A percentile compares a stretch with the other conserved stretches of the same genome.
These are phyloP conservation scores for Dactylellina haptotyla DNA, from an alignment of 2,329 filamentous ascomycete genomes.

Conservation along the genomic window DNA sequence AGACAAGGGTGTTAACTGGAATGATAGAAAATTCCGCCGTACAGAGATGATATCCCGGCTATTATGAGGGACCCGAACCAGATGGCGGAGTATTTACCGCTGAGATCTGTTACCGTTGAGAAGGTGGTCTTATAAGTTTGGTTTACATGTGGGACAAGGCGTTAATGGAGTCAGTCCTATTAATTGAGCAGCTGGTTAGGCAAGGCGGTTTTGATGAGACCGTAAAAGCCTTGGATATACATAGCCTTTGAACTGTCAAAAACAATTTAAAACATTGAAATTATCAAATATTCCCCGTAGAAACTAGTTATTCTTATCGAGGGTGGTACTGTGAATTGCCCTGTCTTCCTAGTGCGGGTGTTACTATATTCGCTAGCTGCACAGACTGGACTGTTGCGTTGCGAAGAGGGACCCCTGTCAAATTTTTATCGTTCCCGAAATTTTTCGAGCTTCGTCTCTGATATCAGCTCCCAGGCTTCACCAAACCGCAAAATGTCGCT, in stretches of 20 bases:
- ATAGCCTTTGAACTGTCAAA: too few species aligned
- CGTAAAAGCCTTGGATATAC: too few species aligned
- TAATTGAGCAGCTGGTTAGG: too few species aligned
- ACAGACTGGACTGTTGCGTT: constrained; percentile 13
- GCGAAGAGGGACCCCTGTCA: constrained; percentile 17
- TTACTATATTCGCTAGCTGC: background rate
- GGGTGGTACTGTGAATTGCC: too few species aligned
- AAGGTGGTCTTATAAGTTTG: constrained; percentile 59
- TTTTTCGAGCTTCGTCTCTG: constrained; percentile 31
- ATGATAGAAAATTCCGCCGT: constrained; percentile 65
- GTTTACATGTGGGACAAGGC: background rate
- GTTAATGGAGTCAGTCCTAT: constrained; percentile 29
- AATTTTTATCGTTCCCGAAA: constrained; percentile 29
- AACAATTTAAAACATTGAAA: too few species aligned
- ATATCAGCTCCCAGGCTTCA: constrained; percentile 4
- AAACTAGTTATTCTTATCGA: too few species aligned
- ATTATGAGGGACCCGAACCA: constrained; percentile 82
- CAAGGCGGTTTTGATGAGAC: too few species aligned
- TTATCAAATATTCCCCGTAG: too few species aligned
- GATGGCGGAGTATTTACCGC: constrained; percentile 74
- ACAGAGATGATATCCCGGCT: constrained; percentile 78
- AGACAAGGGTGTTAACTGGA: constrained; percentile 11
- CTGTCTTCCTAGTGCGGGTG: too few species aligned
- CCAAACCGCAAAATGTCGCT: constrained; percentile 25
- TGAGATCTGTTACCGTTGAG: constrained; percentile 76